Evolutionary conservation across 2,329 filamentous ascomycete genomes (phyloP), one percentile per base, ranked within the genome.

Genomic region (Aspergillus niger): DNA sequence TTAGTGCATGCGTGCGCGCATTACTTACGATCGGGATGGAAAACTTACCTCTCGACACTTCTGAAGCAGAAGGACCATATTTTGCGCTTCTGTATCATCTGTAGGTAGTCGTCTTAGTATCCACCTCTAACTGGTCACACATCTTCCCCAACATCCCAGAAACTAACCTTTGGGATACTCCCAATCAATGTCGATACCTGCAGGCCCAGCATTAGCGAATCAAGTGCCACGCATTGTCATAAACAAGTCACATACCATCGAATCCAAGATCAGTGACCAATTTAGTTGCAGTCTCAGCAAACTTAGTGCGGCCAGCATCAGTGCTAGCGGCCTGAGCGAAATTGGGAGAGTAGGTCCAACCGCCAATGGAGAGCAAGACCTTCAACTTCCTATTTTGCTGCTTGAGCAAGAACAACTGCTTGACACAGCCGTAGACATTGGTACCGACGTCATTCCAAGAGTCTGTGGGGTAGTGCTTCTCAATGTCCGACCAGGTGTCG

Each of bases 231-330:
- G 17, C 47, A 36, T 36, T 3, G 11, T 3, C 13, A 7, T 8
- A 57, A 52, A 53, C 48, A 7, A 59, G 44, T 52, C 54, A 63
- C 59, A 68, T 65, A 64, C 80, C 80, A 68, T 82, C 80, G 65
- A 98, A 90, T 5, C 94, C 94, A 11, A 92, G 80, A 69, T 95
- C 86, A 73, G 90, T 89, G 68, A 98, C 81, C 38, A 97, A 79
- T 22, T 87, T 82, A 1, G 96, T 89, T 36, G 91, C 89, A 28
- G 85, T 86, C 54, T 83, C 80, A 1, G 90, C 91, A 72, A 96
- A 96, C 1, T 65, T 82, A 61, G 79, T 77, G 11, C 91, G 84
- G 7, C 88, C 86, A 5, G 80, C 78, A 0, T 82, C 80, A 0
- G 88, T 89, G 17, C 85, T 86, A 0, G 86, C 86, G 0, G 92